A percentile compares a stretch with the other conserved stretches of the same genome.
phyloP scores from a whole-genome alignment of 768 basidiomycete species.

The Dioszegia hungarica region DNA sequence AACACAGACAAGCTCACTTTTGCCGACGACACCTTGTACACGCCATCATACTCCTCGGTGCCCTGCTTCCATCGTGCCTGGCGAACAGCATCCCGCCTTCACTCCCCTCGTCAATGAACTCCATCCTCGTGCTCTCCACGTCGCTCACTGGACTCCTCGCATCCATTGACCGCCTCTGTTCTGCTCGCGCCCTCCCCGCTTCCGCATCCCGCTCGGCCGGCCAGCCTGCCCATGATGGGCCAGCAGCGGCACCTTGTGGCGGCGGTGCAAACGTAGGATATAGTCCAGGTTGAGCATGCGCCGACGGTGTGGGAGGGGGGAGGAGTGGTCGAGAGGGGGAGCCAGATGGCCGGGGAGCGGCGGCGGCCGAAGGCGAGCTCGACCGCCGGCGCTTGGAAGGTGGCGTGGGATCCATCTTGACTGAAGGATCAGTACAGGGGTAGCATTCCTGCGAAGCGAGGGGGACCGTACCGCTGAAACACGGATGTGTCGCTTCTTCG shows the following conservation, averaged over 20 bases:
- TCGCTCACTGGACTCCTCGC: constrained; percentile 14
- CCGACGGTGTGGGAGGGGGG: constrained; percentile 3
- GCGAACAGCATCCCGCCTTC: constrained; percentile 10
- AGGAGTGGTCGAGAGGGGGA: neutral
- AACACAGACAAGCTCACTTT: constrained; percentile 19
- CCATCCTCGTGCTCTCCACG: constrained; percentile 8
- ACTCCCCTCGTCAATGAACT: constrained; percentile 15
- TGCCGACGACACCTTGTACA: constrained; percentile 31
- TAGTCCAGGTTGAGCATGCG: constrained; percentile 1
- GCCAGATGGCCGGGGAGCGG: neutral
- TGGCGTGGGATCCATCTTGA: neutral
- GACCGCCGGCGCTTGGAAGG: constrained; percentile 3
- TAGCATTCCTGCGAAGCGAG: neutral
- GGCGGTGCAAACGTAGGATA: neutral
- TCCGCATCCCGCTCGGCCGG: neutral
- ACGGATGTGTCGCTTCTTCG: too few species aligned
- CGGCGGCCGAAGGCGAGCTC: neutral
- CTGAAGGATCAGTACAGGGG: neutral
- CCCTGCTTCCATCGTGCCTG: constrained; percentile 11
- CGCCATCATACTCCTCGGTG: constrained; percentile 32
- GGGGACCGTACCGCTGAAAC: neutral
- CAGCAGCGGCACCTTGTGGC: neutral
- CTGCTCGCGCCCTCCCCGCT: neutral
- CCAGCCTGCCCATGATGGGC: constrained; percentile 3
- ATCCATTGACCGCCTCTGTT: constrained; percentile 3